Evolutionary conservation across 148 eudicot species (phyloP).

Genomic region (Persicaria tinctoria): DNA sequence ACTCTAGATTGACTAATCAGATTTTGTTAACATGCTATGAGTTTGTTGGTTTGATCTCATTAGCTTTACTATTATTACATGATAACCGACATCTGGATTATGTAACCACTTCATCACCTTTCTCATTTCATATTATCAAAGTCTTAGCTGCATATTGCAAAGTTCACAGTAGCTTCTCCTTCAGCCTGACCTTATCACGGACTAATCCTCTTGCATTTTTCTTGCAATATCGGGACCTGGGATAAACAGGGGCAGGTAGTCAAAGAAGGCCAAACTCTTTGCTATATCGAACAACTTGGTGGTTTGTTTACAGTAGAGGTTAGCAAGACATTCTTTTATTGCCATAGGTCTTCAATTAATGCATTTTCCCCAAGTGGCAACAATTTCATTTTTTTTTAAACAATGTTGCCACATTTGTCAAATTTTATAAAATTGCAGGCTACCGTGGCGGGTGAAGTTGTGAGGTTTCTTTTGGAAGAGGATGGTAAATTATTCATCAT

Average conservation of each 20-base stretch:
- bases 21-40: background rate
- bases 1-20: background rate
- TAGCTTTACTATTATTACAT: background rate
- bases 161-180: background rate
- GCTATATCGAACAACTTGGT: constrained; percentile 90
- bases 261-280: constrained; percentile 85
- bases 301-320: constrained; percentile 77
- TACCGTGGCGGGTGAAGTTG: constrained; percentile 70
- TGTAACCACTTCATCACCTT: background rate
- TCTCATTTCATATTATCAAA: background rate
- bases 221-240: constrained; percentile 6
- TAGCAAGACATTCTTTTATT: constrained; percentile 2
- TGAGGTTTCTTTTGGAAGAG: constrained; percentile 61
- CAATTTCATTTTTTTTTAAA: background rate
- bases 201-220: background rate
- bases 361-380: background rate
- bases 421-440: constrained; percentile 37
- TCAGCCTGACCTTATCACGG: background rate
- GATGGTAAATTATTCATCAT: constrained; percentile 52
- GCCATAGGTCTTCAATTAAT: background rate
- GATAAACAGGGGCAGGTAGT: constrained; percentile 63
- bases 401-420: background rate
- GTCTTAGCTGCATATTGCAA: background rate
- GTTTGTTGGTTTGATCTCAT: background rate
- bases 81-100: background rate